These are phyloP conservation scores for Neoascochyta sp. DNA, from an alignment of 2,329 filamentous ascomycete genomes.

Conservation along the genomic window DNA sequence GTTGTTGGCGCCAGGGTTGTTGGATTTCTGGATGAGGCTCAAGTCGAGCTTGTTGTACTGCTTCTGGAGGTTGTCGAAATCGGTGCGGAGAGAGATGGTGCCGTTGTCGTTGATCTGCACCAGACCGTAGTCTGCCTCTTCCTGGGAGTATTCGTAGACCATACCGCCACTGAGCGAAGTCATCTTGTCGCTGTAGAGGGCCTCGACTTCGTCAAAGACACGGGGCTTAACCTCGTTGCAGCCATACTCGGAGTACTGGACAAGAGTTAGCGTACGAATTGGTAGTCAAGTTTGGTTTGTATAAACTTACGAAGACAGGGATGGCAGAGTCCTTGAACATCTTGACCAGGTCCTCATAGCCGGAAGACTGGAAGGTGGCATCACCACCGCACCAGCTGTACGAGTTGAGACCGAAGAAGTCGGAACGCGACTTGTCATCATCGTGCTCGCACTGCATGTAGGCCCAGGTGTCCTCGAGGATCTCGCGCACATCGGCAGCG, in stretches of 20 bases:
- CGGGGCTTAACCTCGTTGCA: conserved; percentile 66
- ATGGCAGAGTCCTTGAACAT: conserved; percentile 65
- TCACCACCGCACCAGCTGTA: conserved; percentile 73
- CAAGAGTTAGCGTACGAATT: background rate
- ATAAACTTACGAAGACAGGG: conserved; percentile 59
- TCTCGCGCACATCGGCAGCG: conserved; percentile 69
- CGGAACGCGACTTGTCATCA: conserved; percentile 60
- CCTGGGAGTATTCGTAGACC: conserved; percentile 77
- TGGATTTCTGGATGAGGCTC: conserved; percentile 59
- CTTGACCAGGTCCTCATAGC: conserved; percentile 60
- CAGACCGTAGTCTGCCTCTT: conserved; percentile 57
- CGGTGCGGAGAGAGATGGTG: conserved; percentile 42
- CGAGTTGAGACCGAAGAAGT: conserved; percentile 75
- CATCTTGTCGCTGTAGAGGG: conserved; percentile 71
- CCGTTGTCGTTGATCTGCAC: conserved; percentile 45
- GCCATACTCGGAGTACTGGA: conserved; percentile 68
- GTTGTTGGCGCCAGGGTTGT: conserved; percentile 54
- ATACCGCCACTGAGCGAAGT: conserved; percentile 70
- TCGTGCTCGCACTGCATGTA: conserved; percentile 65
- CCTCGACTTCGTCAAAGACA: conserved; percentile 69
- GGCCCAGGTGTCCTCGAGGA: conserved; percentile 70
- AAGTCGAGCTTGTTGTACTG: conserved; percentile 76
- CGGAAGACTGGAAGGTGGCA: conserved; percentile 57
- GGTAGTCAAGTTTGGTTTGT: too few species aligned
- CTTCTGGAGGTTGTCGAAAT: conserved; percentile 64